These are phyloP conservation scores for Citrus sp. DNA, from an alignment of 345 rosid species.

Conservation along the genomic window DNA sequence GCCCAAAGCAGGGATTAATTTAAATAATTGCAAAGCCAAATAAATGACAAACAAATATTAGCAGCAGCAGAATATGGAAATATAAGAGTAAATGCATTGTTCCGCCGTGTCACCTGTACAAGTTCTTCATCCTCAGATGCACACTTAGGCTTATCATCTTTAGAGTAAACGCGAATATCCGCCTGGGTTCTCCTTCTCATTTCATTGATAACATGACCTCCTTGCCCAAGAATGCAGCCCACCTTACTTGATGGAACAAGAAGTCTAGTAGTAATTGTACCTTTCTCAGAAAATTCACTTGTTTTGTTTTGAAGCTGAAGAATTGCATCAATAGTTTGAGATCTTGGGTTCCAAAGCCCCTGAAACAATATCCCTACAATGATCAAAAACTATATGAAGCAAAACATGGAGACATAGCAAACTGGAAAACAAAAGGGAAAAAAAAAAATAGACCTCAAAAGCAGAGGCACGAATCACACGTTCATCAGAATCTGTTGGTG, in stretches of 20 bases:
- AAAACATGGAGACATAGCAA: neutral
- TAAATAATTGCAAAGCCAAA: constrained; percentile 1
- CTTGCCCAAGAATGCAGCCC: constrained; percentile 64
- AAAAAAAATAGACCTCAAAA: constrained; percentile 39
- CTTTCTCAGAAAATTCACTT: constrained; percentile 46
- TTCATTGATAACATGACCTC: constrained; percentile 60
- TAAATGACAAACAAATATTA: neutral
- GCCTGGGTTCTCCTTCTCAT: constrained; percentile 63
- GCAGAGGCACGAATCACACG: constrained; percentile 49
- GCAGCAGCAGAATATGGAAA: neutral
- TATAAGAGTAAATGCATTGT: neutral
- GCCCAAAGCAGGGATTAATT: constrained; percentile 16
- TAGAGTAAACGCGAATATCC: constrained; percentile 51
- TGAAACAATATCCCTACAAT: constrained; percentile 31
- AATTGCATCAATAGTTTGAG: constrained; percentile 53
- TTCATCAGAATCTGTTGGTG: constrained; percentile 42
- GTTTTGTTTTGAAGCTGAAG: constrained; percentile 54
- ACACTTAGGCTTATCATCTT: constrained; percentile 53
- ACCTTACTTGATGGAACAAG: constrained; percentile 59
- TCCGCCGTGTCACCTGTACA: constrained; percentile 40
- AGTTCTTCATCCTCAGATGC: constrained; percentile 61
- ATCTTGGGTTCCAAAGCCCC: constrained; percentile 42
- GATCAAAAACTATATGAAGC: constrained; percentile 17
- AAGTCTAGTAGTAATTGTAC: constrained; percentile 41
- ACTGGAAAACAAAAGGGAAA: neutral